Evolutionary conservation across 192 early-diverging fungal genomes (phyloP), one percentile per base, ranked within the genome.

Genomic region (Umbelopsis ramanniana): DNA sequence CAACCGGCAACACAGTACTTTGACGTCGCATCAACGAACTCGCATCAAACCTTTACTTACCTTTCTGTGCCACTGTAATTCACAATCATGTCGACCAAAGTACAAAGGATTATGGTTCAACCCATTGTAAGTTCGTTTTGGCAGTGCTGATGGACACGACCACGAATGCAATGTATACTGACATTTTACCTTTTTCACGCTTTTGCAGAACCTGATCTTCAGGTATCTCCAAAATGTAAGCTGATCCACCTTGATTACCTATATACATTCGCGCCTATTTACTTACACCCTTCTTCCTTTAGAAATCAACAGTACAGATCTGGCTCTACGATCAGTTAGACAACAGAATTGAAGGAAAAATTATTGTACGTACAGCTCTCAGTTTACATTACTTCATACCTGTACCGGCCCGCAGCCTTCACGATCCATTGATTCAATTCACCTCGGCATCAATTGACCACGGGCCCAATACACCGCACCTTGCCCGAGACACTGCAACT

Each of bases 251-350:
- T 52, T 15, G 7, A 43, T 43, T 6, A 70, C 19, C 48, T 26
- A 26, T 1, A 15, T 37, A 35, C 14, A 37, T 0, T 37, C 57
- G 26, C 57, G 29, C 35, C 6, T 1, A 17, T 0, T 15, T 17
- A 4, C 57, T 63, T 3, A 63, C 15, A 12, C 26, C 17, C 15
- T 26, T 74, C 37, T 48, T 72, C 68, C 67, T 71, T 29, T 76
- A 95, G 91, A 93, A 95, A 90, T 85, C 89, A 12, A 84, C 89
- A 79, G 94, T 98, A 21, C 92, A 93, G 77, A 91, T 98, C 73
- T 98, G 97, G 97, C 89, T 98, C 47, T 97, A 90, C 73, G 97
- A 96, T 70, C 93, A 96, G 74, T 79, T 89, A 57, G 91, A 93
- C 72, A 79, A 91, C 52, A 82, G 95, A 67, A 95, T 98, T 45